Evolutionary conservation across 768 basidiomycete species (phyloP).

Genomic region (Xerocomus spinulosus): DNA sequence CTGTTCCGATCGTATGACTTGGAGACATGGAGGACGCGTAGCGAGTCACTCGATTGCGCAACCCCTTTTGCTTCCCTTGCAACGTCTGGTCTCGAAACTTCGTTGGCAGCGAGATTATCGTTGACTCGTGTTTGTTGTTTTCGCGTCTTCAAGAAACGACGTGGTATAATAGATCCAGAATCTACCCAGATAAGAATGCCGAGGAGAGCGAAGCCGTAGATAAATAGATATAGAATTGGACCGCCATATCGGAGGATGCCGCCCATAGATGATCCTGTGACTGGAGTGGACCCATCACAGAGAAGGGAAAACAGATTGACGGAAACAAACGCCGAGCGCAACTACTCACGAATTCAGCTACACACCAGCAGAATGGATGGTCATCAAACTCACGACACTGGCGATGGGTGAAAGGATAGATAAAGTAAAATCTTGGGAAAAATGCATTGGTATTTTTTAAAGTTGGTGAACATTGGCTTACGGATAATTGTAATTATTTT

Average conservation of each 20-base stretch:
- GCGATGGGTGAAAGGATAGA: slow-evolving; percentile 67
- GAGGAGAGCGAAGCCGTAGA: slow-evolving; percentile 55
- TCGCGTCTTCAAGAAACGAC: slow-evolving; percentile 29
- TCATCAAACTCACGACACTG: slow-evolving; percentile 62
- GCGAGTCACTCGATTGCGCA: slow-evolving; percentile 45
- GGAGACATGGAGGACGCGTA: slow-evolving; percentile 59
- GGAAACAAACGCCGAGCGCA: slow-evolving; percentile 68
- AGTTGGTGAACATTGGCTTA: slow-evolving; percentile 27
- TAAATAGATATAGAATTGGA: slow-evolving; percentile 68
- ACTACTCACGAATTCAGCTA: slow-evolving; percentile 31
- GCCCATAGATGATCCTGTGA: slow-evolving; percentile 46
- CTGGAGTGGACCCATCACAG: slow-evolving; percentile 50
- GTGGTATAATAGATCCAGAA: slow-evolving; percentile 55
- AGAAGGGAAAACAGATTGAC: slow-evolving; percentile 73
- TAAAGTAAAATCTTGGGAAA: slow-evolving; percentile 67
- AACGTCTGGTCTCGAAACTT: slow-evolving; percentile 46
- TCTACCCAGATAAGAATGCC: slow-evolving; percentile 66
- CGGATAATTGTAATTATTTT: slow-evolving; percentile 57
- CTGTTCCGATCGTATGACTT: slow-evolving; percentile 54
- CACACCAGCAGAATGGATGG: background rate
- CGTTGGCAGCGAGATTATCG: slow-evolving; percentile 9
- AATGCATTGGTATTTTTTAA: no score
- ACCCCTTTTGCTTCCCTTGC: slow-evolving; percentile 48
- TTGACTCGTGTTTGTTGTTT: slow-evolving; percentile 12
- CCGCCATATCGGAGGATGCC: slow-evolving; percentile 62